phyloP scores from a whole-genome alignment of 176 grass and related monocot species.

The Eremochloa ophiuroides region DNA sequence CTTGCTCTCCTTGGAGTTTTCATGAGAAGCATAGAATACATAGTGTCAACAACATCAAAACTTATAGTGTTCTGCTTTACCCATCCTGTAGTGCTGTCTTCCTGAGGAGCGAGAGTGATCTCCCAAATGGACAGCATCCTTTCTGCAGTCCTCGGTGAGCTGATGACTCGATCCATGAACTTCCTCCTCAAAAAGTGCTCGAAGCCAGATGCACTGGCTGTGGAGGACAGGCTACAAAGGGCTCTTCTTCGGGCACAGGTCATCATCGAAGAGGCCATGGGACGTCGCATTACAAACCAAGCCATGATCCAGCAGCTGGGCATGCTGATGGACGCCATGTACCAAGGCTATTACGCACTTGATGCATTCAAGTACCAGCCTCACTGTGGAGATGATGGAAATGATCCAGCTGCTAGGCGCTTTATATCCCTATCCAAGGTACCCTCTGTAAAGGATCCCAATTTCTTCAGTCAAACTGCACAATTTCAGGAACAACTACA shows the following conservation, averaged over 20 bases:
- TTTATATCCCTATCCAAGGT: no score
- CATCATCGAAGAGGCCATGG: background rate
- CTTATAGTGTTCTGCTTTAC: no score
- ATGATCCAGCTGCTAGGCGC: no score
- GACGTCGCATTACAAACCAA: background rate
- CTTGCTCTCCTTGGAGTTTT: no score
- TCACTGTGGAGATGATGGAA: no score
- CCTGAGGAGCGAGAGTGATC: no score
- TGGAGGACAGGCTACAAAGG: background rate
- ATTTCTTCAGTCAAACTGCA: no score
- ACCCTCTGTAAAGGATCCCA: no score
- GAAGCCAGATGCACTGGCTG: background rate
- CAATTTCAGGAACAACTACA: no score
- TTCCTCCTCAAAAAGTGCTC: background rate
- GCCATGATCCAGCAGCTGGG: background rate
- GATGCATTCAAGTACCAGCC: background rate
- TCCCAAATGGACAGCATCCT: background rate
- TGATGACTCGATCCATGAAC: background rate
- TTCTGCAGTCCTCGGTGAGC: background rate
- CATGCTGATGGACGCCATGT: background rate
- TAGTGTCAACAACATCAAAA: no score
- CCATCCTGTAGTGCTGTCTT: no score
- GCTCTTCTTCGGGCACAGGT: background rate
- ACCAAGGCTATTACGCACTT: constrained; percentile 1
- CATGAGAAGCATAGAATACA: no score